Conservation (phyloP, 768 basidiomycete species). For the Hypholoma sublateritium region DNA sequence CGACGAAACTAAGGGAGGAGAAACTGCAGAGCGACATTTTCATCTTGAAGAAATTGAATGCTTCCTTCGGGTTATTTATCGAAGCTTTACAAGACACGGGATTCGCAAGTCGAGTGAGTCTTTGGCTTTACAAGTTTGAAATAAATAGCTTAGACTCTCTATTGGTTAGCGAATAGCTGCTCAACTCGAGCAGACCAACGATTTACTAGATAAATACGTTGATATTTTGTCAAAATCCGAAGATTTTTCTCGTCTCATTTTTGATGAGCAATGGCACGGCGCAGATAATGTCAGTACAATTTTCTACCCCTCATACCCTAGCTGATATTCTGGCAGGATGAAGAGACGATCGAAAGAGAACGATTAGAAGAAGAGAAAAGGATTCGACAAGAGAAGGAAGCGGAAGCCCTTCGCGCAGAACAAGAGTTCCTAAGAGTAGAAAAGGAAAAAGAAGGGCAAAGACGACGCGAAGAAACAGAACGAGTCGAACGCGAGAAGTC, state of each 20-base stretch:
- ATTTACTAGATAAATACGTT: constrained; percentile 74
- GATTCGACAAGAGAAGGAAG: constrained; percentile 45
- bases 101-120: constrained; percentile 68
- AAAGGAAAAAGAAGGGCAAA: constrained; percentile 41
- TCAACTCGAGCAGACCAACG: constrained; percentile 72
- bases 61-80: constrained; percentile 65
- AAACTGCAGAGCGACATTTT: constrained; percentile 74
- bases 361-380: constrained; percentile 41
- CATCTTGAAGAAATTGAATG: constrained; percentile 70
- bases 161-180: constrained; percentile 54
- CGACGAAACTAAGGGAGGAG: constrained; percentile 50
- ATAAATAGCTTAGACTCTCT: not conserved
- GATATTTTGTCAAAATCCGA: constrained; percentile 69
- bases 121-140: not conserved
- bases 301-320: not conserved
- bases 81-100: constrained; percentile 64
- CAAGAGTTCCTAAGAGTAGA: constrained; percentile 49
- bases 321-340: constrained; percentile 48
- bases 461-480: constrained; percentile 40
- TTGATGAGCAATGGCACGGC: constrained; percentile 77
- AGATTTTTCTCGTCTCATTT: constrained; percentile 62
- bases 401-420: constrained; percentile 45
- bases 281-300: constrained; percentile 61
- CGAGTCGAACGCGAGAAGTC: constrained; percentile 46
- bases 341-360: constrained; percentile 50